phyloP scores from a whole-genome alignment of 495 filamentous ascomycete species.

The Talaromyces ruber region DNA sequence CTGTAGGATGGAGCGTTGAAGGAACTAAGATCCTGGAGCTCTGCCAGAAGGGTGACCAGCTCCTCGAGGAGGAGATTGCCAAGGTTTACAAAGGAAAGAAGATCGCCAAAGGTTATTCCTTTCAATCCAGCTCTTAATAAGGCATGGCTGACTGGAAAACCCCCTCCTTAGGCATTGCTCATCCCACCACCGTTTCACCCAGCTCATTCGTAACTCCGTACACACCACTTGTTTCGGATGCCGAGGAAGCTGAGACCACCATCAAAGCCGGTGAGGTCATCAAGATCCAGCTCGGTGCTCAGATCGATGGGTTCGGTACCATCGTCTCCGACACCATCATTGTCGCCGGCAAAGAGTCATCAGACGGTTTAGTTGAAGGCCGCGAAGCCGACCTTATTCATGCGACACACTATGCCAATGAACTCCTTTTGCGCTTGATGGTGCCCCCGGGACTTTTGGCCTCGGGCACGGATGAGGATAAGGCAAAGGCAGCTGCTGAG shows the following conservation, averaged over 20 bases:
- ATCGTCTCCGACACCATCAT: conserved; percentile 93
- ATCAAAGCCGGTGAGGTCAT: conserved; percentile 77
- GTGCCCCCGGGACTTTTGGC: conserved; percentile 78
- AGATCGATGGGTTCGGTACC: conserved; percentile 94
- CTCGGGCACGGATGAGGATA: conserved; percentile 82
- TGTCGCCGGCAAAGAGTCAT: conserved; percentile 48
- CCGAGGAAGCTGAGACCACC: conserved; percentile 67
- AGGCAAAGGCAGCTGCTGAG: conserved; percentile 76
- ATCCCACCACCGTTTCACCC: conserved; percentile 94
- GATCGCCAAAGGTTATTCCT: conserved; percentile 67
- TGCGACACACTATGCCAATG: conserved; percentile 91
- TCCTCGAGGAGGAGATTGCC: conserved; percentile 82
- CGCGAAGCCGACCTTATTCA: conserved; percentile 79
- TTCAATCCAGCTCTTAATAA: neutral
- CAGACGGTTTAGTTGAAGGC: conserved; percentile 53
- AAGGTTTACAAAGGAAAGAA: conserved; percentile 99
- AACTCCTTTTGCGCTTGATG: conserved; percentile 86
- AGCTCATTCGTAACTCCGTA: conserved; percentile 93
- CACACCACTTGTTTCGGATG: conserved; percentile 79
- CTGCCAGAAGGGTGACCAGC: conserved; percentile 91
- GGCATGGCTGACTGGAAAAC: neutral
- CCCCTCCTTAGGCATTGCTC: conserved; percentile 58
- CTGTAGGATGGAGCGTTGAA: conserved; percentile 63
- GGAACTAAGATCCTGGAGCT: conserved; percentile 86
- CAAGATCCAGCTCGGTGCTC: conserved; percentile 96